Conservation (phyloP, 2,329 filamentous ascomycete genomes). For the Fusarium subglutinans region DNA sequence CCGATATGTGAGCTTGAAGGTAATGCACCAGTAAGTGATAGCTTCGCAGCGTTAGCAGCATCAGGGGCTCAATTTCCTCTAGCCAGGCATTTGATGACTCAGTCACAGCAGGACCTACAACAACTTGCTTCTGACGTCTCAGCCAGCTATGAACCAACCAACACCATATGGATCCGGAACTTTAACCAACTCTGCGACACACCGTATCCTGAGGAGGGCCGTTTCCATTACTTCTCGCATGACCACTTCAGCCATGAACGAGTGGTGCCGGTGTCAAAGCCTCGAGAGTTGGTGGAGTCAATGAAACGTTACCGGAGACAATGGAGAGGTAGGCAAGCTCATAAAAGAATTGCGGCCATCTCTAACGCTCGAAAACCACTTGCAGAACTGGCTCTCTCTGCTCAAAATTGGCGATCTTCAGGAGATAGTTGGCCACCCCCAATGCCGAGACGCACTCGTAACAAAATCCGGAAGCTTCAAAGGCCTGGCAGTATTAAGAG, state of each 20-base stretch:
- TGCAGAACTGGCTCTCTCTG: neutral
- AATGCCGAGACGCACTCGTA: neutral
- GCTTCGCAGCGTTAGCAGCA: neutral
- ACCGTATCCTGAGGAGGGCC: neutral
- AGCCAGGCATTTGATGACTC: neutral
- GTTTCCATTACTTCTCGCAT: neutral
- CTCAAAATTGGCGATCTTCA: neutral
- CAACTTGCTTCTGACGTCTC: neutral
- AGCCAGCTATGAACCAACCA: neutral
- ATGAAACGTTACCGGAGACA: neutral
- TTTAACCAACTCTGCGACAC: neutral
- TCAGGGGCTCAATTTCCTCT: neutral
- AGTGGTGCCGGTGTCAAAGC: neutral
- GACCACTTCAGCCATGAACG: neutral
- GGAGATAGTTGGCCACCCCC: neutral
- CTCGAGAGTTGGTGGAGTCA: neutral
- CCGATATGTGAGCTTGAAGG: neutral
- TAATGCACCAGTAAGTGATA: neutral
- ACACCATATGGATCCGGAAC: neutral
- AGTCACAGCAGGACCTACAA: neutral
- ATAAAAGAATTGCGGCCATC: neutral
- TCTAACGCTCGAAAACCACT: neutral
- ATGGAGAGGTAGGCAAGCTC: neutral
- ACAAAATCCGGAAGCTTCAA: neutral
- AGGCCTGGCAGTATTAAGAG: neutral